Base-by-base conservation (phyloP, 1,139 yeast genomes). In the Candida frijolesensis region DNA sequence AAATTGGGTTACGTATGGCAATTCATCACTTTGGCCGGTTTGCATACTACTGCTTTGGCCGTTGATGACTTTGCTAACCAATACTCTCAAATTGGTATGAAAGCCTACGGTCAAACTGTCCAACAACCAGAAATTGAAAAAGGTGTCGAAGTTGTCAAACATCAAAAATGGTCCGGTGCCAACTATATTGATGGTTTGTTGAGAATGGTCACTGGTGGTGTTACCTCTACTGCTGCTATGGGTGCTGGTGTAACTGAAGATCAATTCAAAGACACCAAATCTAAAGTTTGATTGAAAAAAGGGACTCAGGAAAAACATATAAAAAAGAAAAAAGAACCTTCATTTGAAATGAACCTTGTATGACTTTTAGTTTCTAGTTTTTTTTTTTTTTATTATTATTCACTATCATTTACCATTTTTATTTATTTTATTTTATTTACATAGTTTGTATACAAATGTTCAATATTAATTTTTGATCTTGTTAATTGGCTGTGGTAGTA, bases 131-230 rank as follows among this genome's bases (percentile, higher is more conserved):
- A 92, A 77, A 89, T 92, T 68, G 90, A 86, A 64, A 79, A 79
- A 57, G 95, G 91, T 59, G 97, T 91, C 58, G 99, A 92, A 72
- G 96, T 92, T 54, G 96, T 92, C 58, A 92, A 91, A 80, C 99
- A 92, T 75, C 99, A 92, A 76, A 90, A 92, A 74, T 92, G 99
- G 99, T 90, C 97, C 46, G 99, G 99, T 68, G 99, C 99, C 40
- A 96, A 89, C 72, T 94, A 91, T 78, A 87, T 94, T 67, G 99
- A 92, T 71, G 87, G 90, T 55, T 79, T 92, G 64, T 84, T 92
- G 71, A 90, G 86, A 72, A 80, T 91, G 77, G 95, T 91, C 45
- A 86, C 95, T 53, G 98, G 98, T 64, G 99, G 99, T 75, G 89
- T 92, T 54, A 80, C 94, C 49, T 87, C 96, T 25, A 94, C 98